A percentile compares a stretch with the other conserved stretches of the same genome.
Evolutionary conservation across 805 yeast genomes (phyloP).

Genomic region (Pichia manshurica): DNA sequence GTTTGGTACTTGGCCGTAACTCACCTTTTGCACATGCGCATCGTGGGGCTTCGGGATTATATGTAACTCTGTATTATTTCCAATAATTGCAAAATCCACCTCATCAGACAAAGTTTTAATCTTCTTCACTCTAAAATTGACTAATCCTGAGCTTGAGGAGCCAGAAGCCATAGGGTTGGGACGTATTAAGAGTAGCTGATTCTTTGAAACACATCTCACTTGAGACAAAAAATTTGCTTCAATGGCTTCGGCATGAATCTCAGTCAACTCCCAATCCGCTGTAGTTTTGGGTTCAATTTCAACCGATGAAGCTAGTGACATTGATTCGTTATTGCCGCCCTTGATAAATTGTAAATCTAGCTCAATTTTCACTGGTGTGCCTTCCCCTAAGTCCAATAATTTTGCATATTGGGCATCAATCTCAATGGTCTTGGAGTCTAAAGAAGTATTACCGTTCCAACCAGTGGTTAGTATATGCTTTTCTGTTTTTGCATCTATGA

Average conservation of each 20-base stretch:
- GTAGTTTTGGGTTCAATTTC: slow-evolving; percentile 71
- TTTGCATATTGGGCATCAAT: slow-evolving; percentile 65
- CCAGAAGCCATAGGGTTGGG: slow-evolving; percentile 56
- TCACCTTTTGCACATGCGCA: neutral
- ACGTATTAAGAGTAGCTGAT: slow-evolving; percentile 60
- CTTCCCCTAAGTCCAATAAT: slow-evolving; percentile 41
- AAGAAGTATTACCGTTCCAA: slow-evolving; percentile 29
- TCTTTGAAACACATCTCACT: slow-evolving; percentile 62
- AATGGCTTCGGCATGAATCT: slow-evolving; percentile 68
- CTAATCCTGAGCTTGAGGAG: slow-evolving; percentile 31
- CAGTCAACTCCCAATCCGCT: slow-evolving; percentile 89
- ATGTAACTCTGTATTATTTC: slow-evolving; percentile 33
- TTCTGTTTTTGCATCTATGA: slow-evolving; percentile 17
- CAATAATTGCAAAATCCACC: slow-evolving; percentile 35
- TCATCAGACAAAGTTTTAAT: slow-evolving; percentile 31
- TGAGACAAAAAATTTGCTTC: slow-evolving; percentile 75
- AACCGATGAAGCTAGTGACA: slow-evolving; percentile 45
- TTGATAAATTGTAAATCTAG: slow-evolving; percentile 35
- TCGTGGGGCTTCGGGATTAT: slow-evolving; percentile 61
- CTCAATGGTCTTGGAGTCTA: slow-evolving; percentile 35
- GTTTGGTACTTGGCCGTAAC: slow-evolving; percentile 19
- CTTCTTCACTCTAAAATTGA: slow-evolving; percentile 49
- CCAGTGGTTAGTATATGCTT: slow-evolving; percentile 22
- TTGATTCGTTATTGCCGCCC: slow-evolving; percentile 15
- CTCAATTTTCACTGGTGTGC: slow-evolving; percentile 35